Evolutionary conservation across 192 early-diverging fungal genomes (phyloP), one percentile per base, ranked within the genome.

Genomic region (Entophlyctis luteolus): DNA sequence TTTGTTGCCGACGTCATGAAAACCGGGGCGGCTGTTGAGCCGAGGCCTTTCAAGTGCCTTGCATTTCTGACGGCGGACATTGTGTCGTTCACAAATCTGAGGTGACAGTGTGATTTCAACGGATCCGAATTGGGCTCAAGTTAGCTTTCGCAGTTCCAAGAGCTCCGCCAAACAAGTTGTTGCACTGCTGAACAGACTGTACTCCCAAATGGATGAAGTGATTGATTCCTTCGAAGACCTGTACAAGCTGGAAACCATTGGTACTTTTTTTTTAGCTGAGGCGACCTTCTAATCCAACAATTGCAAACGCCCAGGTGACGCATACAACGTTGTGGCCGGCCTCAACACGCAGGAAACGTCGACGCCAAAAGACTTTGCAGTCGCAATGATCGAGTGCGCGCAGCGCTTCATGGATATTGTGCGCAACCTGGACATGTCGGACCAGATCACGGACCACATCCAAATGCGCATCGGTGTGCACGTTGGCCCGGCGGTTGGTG

Each of bases 171-270:
- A 72, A 20, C 73, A 75, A 38, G 67, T 78, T 34, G 66, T 78
- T 27, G 68, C 72, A 34, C 67, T 78, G 3, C 71, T 78, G 38
- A 75, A 78, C 70, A 49, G 73, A 6, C 65, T 78, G 25, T 78
- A 78, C 70, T 67, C 70, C 27, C 55, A 47, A 3, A 68, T 78
- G 34, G 77, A 78, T 48, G 65, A 71, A 14, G 55, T 56, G 32
- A 50, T 78, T 2, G 77, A 75, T 38, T 66, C 75, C 33, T 78
- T 75, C 62, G 35, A 46, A 16, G 73, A 75, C 35, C 31, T 78
- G 18, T 78, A 69, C 72, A 78, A 75, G 57, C 72, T 75, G 6
- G 77, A 78, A 49, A 78, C 77, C 1, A 72, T 78, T 38, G 77
- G 77, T 20, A 28, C 16, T 28, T 14, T 14, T 22, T 47, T 47